These are phyloP conservation scores for Erysimum cheiri DNA, from an alignment of 441 rosid species.

Conservation along the genomic window DNA sequence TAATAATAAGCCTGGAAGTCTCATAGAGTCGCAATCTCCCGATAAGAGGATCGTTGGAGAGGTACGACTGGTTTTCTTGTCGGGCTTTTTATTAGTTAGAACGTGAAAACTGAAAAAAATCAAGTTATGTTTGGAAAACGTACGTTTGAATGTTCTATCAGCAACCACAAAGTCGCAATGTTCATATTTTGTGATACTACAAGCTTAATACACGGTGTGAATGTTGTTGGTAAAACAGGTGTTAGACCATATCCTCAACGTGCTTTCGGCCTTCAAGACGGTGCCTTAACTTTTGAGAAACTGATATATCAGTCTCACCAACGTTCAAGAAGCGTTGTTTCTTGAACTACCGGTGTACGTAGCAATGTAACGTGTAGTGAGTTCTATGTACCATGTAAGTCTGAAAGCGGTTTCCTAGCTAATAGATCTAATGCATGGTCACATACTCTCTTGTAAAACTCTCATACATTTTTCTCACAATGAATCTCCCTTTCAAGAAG, in stretches of 20 bases:
- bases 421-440: constrained; percentile 18
- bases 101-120: constrained; percentile 8
- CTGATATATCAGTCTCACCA: constrained; percentile 74
- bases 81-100: constrained; percentile 8
- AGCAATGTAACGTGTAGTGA: constrained; percentile 40
- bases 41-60: constrained; percentile 15
- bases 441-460: constrained; percentile 2
- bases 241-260: constrained; percentile 77
- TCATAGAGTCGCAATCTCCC: constrained; percentile 24
- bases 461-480: constrained; percentile 6
- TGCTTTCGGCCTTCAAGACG: constrained; percentile 54
- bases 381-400: constrained; percentile 20
- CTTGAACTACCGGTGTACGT: constrained; percentile 66
- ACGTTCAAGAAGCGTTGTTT: constrained; percentile 80
- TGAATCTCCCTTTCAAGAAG: constrained; percentile 52
- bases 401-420: constrained; percentile 12
- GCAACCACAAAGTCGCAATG: too few species aligned
- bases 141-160: too few species aligned
- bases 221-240: constrained; percentile 60
- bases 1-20: constrained; percentile 34
- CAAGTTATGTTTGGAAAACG: too few species aligned
- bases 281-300: constrained; percentile 61
- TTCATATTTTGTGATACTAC: too few species aligned
- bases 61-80: constrained; percentile 35
- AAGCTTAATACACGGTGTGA: constrained; percentile 4